A percentile compares a stretch with the other conserved stretches of the same genome.
Conservation (phyloP, 2,329 filamentous ascomycete genomes). For the Dichotomopilus funicola region DNA sequence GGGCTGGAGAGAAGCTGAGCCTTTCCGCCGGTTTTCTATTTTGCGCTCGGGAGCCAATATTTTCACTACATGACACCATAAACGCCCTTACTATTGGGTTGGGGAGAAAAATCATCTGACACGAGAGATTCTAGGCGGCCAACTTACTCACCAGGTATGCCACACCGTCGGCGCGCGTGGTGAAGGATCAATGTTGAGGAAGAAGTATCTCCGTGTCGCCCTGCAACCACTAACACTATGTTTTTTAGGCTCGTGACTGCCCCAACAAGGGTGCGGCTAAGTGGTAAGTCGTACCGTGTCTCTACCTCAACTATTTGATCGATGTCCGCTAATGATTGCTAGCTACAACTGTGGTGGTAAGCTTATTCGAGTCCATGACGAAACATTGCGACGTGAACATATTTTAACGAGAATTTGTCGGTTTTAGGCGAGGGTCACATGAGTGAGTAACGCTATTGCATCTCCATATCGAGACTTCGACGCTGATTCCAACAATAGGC, state of each 20-base stretch:
- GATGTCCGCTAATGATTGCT: conserved; percentile 12
- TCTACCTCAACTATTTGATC: not conserved
- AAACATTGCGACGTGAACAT: conserved; percentile 17
- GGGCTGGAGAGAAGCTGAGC: conserved; percentile 6
- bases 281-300: conserved; percentile 53
- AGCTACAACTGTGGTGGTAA: conserved; percentile 79
- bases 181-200: conserved; percentile 13
- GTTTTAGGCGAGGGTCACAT: conserved; percentile 61
- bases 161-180: conserved; percentile 20
- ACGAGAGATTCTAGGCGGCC: conserved; percentile 52
- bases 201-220: conserved; percentile 16
- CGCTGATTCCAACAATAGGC: conserved; percentile 39
- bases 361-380: conserved; percentile 26
- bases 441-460: conserved; percentile 48
- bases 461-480: not conserved
- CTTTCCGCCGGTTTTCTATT: not conserved
- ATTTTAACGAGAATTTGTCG: conserved; percentile 23
- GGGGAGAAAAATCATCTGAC: conserved; percentile 30
- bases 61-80: conserved; percentile 10
- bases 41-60: conserved; percentile 9
- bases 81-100: conserved; percentile 17
- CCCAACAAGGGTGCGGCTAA: conserved; percentile 76
- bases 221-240: conserved; percentile 4
- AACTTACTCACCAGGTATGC: conserved; percentile 67
- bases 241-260: conserved; percentile 68